phyloP scores from a whole-genome alignment of 441 rosid species.

The Melastoma candidum region DNA sequence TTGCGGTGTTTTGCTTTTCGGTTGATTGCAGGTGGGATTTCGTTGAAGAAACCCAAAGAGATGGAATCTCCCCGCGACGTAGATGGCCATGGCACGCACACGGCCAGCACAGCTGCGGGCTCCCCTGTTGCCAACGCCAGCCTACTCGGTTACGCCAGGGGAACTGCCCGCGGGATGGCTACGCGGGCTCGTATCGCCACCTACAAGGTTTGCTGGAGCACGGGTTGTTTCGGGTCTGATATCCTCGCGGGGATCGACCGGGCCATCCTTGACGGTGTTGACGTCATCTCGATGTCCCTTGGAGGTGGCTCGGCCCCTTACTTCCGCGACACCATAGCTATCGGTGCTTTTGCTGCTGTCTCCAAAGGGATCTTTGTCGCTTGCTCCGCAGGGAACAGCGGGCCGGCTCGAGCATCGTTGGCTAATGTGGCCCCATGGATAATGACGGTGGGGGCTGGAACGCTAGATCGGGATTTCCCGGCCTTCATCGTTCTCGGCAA shows the following conservation, averaged over 20 bases:
- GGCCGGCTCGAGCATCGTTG: constrained; percentile 44
- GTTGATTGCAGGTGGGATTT: constrained; percentile 20
- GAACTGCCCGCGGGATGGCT: constrained; percentile 84
- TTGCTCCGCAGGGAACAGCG: constrained; percentile 79
- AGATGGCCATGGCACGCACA: constrained; percentile 87
- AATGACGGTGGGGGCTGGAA: constrained; percentile 89
- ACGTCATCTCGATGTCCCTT: too few species aligned
- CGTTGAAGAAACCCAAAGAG: constrained; percentile 29
- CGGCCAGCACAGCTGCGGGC: constrained; percentile 74
- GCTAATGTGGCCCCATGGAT: constrained; percentile 95
- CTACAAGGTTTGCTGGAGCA: constrained; percentile 73
- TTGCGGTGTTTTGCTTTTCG: not conserved
- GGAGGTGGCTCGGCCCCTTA: constrained; percentile 46
- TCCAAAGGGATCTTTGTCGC: constrained; percentile 75
- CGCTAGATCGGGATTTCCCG: constrained; percentile 80
- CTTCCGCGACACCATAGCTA: constrained; percentile 55
- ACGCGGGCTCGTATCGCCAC: constrained; percentile 54
- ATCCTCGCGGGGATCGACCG: constrained; percentile 79
- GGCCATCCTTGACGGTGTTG: constrained; percentile 27
- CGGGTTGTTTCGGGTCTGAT: constrained; percentile 74
- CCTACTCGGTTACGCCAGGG: constrained; percentile 62
- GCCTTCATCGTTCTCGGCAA: constrained; percentile 56
- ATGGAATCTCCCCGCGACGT: constrained; percentile 61
- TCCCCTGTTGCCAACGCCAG: constrained; percentile 64
- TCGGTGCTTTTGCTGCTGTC: constrained; percentile 68